A percentile compares a stretch with the other conserved stretches of the same genome.
These are phyloP conservation scores for Colletotrichum destructivum DNA, from an alignment of 2,329 filamentous ascomycete genomes.

Conservation along the genomic window DNA sequence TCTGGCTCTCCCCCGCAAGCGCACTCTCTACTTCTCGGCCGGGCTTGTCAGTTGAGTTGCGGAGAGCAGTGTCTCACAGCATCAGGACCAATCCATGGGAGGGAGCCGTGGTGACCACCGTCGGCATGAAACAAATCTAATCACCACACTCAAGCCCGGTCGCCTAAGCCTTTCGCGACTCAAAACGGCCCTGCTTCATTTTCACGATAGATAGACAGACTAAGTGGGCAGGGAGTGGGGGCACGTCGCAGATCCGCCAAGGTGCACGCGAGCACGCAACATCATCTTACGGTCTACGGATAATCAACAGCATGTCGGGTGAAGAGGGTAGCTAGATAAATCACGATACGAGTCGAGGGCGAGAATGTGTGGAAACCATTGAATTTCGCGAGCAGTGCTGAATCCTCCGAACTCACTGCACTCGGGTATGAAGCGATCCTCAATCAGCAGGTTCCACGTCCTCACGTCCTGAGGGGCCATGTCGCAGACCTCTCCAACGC, in stretches of 20 bases:
- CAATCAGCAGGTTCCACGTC: conserved; percentile 74
- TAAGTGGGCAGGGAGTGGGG: conserved; percentile 7
- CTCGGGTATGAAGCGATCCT: conserved; percentile 74
- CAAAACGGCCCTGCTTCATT: background rate
- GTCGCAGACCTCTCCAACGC: conserved; percentile 59
- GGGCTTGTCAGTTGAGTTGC: background rate
- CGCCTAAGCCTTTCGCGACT: background rate
- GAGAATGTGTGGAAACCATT: conserved; percentile 63
- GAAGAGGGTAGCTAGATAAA: no score
- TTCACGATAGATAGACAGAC: background rate
- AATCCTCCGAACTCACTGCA: conserved; percentile 64
- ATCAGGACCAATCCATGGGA: background rate
- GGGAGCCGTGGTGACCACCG: background rate
- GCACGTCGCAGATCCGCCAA: conserved; percentile 10
- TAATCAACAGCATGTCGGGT: background rate
- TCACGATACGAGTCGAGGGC: background rate
- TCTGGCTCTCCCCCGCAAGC: background rate
- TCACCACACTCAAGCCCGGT: conserved; percentile 5
- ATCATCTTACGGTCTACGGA: background rate
- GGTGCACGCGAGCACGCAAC: conserved; percentile 23
- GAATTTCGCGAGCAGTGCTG: conserved; percentile 73
- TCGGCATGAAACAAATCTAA: conserved; percentile 24
- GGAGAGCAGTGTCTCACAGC: no score
- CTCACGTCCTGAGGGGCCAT: conserved; percentile 63
- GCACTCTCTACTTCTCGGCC: background rate